A percentile compares a stretch with the other conserved stretches of the same genome.
Evolutionary conservation across 176 grass and related monocot species (phyloP).

Genomic region (Oryza australiensis): DNA sequence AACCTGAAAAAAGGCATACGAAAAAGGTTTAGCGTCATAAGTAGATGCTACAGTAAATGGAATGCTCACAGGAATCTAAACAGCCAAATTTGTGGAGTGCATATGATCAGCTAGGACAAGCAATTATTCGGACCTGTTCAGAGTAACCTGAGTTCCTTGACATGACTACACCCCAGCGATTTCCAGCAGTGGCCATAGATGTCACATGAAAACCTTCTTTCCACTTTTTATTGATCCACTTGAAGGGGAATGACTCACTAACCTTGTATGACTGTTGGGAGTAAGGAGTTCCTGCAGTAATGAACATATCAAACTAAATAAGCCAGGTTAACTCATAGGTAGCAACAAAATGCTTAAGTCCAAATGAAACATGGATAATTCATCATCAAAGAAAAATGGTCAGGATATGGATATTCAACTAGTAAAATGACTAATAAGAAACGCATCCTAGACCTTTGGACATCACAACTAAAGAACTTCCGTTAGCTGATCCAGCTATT

Average conservation of each 20-base stretch:
- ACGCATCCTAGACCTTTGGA: slow-evolving; percentile 61
- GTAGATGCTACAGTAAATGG: neutral
- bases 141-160: slow-evolving; percentile 87
- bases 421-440: neutral
- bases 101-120: slow-evolving; percentile 5
- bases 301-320: neutral
- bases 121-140: slow-evolving; percentile 58
- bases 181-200: slow-evolving; percentile 91
- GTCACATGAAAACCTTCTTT: slow-evolving; percentile 99
- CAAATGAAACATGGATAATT: slow-evolving; percentile 11
- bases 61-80: slow-evolving; percentile 12
- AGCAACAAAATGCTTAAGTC: neutral
- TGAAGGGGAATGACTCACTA: slow-evolving; percentile 93
- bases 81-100: neutral
- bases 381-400: neutral
- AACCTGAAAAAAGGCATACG: slow-evolving; percentile 47
- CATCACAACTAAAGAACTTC: slow-evolving; percentile 96
- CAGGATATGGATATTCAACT: neutral
- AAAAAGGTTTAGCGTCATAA: neutral
- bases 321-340: neutral
- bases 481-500: slow-evolving; percentile 83
- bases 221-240: slow-evolving; percentile 99
- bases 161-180: slow-evolving; percentile 94
- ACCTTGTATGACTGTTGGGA: slow-evolving; percentile 97
- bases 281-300: slow-evolving; percentile 69